Base-by-base conservation (phyloP, 441 rosid species). In the Gossypium gossypioides region DNA sequence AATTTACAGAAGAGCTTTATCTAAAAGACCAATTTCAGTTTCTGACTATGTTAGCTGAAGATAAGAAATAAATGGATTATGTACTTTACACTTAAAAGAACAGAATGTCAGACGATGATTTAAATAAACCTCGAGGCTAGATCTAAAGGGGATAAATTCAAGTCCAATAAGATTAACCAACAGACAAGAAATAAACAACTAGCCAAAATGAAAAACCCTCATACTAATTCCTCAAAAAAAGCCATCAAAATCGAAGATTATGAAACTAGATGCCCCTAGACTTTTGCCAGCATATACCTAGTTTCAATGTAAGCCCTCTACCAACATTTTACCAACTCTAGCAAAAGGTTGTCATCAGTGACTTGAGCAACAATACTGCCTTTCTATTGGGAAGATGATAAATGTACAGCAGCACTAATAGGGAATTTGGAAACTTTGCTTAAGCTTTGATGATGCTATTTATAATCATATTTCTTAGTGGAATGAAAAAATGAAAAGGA, bases 401-500 rank as follows among this genome's bases (percentile, higher is more conserved):
- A 18, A 50, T 34, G 18, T 42, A 68, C 54, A 62, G 75, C 73
- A 68, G 67, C 22, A 70, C 5, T n/a, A 65, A 56, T 46, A 42
- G 62, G 58, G 66, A 21, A 57, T 29, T 56, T 54, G 44, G 57
- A 52, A 65, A 67, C 27, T 24, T 57, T 71, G 12, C 51, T 61
- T 78, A 7, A 61, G 68, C 13, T 22, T 13, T 29, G 54, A 77
- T 37, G 57, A 68, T 54, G 74, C 74, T 73, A 42, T 67, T 57
- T 25, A 61, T 7, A 19, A 34, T 22, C 37, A 24, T 10, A 59
- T 16, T 64, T 63, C 74, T 72, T 73, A 44, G 51, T 19, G 15
- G 54, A 50, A 58, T 12, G 58, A 69, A 34, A 34, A 25, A 66
- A 7, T n/a, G 57, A 48, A 48, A 72, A 60, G 67, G 72, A 75